Base-by-base conservation (phyloP, 2,329 filamentous ascomycete species). In the Fusarium goolgardi region DNA sequence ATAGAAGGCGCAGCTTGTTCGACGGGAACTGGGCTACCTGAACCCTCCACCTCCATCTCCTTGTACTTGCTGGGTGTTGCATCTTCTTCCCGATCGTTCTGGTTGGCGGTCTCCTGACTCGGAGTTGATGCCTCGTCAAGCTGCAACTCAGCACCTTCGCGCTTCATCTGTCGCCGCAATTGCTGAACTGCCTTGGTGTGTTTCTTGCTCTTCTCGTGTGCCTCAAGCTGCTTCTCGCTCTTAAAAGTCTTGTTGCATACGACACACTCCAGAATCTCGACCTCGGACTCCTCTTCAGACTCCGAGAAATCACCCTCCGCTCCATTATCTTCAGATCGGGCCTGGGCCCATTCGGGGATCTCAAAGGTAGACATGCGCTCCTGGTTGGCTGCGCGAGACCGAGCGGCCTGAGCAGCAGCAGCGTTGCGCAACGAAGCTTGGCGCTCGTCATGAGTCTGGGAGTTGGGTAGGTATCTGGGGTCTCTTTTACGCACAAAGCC, bases 161-260 rank as follows among this genome's bases (percentile, higher is more conserved):
- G 89, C 71, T 85, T 87, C 94, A 99, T 97, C 76, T 96, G 90
- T 73, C 88, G 86, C 73, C 88, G 89, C 39, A 99, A 80, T 63
- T 94, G 87, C 70, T 94, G 90, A 9, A 97, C 85, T 4, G 93
- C 91, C 76, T 97, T 98, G 64, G 90, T 80, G 74, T 99, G 96
- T 79, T 98, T 99, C 78, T 97, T 99, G 83, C 95, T 98, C 81
- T 91, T 93, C 80, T 97, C 94, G 74, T 99, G 96, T 5, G 91
- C 90, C 73, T 96, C 90, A 63, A 91, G 94, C 75, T 98, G 95
- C 69, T 93, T 94, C 76, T 97, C 92, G 74, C 94, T 98, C 79
- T 97, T 88, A 80, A 98, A 99, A 0, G 81, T 85, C 69, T 91
- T 93, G 69, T 88, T 86, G 78, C 96, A 98, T 6, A 89, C 86